phyloP scores from a whole-genome alignment of 2,329 filamentous ascomycete genomes.

The Leptographium lundbergii region DNA sequence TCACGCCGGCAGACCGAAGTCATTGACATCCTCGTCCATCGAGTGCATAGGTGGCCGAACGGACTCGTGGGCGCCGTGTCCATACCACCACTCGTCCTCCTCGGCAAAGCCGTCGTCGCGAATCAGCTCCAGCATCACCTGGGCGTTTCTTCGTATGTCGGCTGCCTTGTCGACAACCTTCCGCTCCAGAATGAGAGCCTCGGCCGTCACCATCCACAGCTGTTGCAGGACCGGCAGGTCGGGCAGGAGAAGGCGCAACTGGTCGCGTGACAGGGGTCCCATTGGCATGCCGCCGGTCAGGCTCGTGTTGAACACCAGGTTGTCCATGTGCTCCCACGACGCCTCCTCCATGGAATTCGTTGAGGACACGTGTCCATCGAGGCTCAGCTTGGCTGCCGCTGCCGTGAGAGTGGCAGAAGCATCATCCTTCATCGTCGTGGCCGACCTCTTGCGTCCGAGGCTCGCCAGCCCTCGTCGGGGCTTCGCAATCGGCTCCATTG shows the following conservation, averaged over 20 bases:
- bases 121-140: conserved; percentile 52
- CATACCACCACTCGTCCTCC: conserved; percentile 52
- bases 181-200: conserved; percentile 47
- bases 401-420: neutral
- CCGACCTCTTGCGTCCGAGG: conserved; percentile 46
- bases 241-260: conserved; percentile 35
- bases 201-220: conserved; percentile 51
- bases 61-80: conserved; percentile 38
- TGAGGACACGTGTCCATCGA: neutral
- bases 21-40: conserved; percentile 38
- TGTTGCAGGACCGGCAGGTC: conserved; percentile 46
- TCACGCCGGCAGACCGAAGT: conserved; percentile 9
- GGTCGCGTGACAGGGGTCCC: conserved; percentile 37
- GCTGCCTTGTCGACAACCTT: conserved; percentile 43
- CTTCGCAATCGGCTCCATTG: conserved; percentile 29
- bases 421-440: conserved; percentile 17
- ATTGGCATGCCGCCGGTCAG: conserved; percentile 50
- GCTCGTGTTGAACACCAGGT: conserved; percentile 45
- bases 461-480: conserved; percentile 38
- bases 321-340: conserved; percentile 17
- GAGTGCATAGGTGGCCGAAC: conserved; percentile 36
- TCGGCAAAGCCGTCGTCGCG: conserved; percentile 45
- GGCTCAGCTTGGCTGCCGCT: neutral
- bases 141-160: conserved; percentile 51
- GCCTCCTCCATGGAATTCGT: conserved; percentile 10